Conservation (phyloP, 2,329 filamentous ascomycete species). For the Chalaropsis ovoidea region DNA sequence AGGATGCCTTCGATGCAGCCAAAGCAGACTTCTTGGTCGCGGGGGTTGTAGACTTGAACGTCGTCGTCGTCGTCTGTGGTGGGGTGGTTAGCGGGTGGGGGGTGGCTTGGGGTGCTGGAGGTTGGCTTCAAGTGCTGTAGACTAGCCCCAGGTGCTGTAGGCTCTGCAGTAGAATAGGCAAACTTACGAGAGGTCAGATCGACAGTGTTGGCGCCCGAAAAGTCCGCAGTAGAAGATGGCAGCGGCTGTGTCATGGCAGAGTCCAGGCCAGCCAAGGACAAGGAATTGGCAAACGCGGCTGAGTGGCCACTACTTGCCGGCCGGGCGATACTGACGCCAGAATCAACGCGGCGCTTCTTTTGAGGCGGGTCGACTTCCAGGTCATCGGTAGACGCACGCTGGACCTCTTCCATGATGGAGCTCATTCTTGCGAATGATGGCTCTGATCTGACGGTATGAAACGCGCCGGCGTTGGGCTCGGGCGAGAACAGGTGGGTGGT, state of each 20-base stretch:
- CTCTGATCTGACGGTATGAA: conserved; percentile 24
- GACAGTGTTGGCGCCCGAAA: conserved; percentile 38
- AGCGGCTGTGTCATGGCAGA: background rate
- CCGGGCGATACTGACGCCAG: conserved; percentile 17
- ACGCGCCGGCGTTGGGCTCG: conserved; percentile 4
- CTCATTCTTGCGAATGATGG: conserved; percentile 23
- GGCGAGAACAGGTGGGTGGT: conserved; percentile 14
- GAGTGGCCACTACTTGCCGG: conserved; percentile 17
- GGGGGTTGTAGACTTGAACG: conserved; percentile 48
- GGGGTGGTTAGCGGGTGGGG: conserved; percentile 33
- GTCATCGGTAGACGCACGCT: conserved; percentile 15
- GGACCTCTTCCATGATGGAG: conserved; percentile 17
- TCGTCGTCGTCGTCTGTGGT: conserved; percentile 47
- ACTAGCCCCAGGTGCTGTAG: background rate
- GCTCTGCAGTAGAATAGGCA: background rate
- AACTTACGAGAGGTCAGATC: conserved; percentile 47
- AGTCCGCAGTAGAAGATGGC: background rate
- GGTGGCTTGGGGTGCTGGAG: background rate
- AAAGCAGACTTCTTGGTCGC: conserved; percentile 66
- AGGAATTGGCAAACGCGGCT: background rate
- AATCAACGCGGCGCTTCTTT: conserved; percentile 21
- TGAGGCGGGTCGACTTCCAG: conserved; percentile 20
- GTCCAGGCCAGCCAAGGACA: background rate
- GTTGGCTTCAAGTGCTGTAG: background rate
- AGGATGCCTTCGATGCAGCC: conserved; percentile 63